A percentile compares a stretch with the other conserved stretches of the same genome.
Evolutionary conservation across 2,329 filamentous ascomycete genomes (phyloP).

Genomic region (Colletotrichum magnum): DNA sequence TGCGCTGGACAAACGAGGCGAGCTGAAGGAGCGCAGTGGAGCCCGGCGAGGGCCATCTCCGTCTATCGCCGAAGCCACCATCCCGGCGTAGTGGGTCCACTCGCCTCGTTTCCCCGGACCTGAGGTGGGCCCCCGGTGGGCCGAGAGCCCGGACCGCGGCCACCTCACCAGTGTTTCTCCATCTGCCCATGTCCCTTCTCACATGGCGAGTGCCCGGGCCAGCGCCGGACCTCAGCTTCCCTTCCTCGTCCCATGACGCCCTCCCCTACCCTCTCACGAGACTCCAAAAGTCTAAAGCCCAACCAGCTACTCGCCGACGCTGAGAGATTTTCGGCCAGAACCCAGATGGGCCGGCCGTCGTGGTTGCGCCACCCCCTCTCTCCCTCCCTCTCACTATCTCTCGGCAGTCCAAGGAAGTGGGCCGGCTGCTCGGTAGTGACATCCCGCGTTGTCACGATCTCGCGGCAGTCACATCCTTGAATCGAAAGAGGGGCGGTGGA

Average conservation of each 20-base stretch:
- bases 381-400: background rate
- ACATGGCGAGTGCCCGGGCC: conserved; percentile 8
- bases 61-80: background rate
- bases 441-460: too few relatives aligned
- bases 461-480: too few relatives aligned
- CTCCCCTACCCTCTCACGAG: conserved; percentile 14
- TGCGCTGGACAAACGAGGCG: too few relatives aligned
- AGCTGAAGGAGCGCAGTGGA: too few relatives aligned
- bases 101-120: background rate
- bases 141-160: background rate
- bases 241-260: conserved; percentile 16
- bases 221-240: conserved; percentile 18
- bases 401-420: background rate
- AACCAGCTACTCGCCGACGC: background rate
- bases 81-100: background rate
- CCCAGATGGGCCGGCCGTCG: background rate
- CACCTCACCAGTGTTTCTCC: background rate
- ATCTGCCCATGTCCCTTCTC: background rate
- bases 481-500: too few relatives aligned
- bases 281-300: conserved; percentile 31
- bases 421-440: too few relatives aligned
- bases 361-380: background rate
- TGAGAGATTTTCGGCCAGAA: conserved; percentile 23
- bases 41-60: background rate
- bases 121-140: background rate